Conservation (phyloP, 768 basidiomycete species). For the Hericium rajendrae region DNA sequence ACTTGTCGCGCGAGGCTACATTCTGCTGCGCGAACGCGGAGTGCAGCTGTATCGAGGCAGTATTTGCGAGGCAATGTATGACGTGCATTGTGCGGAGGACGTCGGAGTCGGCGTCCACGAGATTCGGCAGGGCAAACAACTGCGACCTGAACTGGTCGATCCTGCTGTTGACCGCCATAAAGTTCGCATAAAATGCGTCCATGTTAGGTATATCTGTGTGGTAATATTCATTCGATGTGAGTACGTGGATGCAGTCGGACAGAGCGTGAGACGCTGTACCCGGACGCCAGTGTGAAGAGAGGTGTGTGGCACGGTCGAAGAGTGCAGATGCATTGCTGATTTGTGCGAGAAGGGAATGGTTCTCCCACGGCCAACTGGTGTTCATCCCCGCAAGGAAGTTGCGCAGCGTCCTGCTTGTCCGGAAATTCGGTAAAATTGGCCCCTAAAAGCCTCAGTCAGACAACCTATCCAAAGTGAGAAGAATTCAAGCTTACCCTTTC, state of each 20-base stretch:
- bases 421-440: constrained; percentile 31
- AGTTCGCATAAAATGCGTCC: constrained; percentile 14
- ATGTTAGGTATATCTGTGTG: constrained; percentile 6
- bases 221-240: neutral
- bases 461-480: constrained; percentile 21
- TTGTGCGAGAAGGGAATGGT: constrained; percentile 31
- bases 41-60: constrained; percentile 23
- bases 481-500: neutral
- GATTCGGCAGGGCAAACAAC: constrained; percentile 13
- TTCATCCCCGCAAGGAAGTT: constrained; percentile 34
- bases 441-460: constrained; percentile 26
- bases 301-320: constrained; percentile 46
- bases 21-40: constrained; percentile 13
- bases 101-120: constrained; percentile 5
- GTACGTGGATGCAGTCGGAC: neutral
- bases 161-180: constrained; percentile 19
- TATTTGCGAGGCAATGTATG: constrained; percentile 18
- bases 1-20: constrained; percentile 10
- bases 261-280: constrained; percentile 13
- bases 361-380: constrained; percentile 24
- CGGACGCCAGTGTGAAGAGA: constrained; percentile 31
- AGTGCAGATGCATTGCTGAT: constrained; percentile 47
- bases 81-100: constrained; percentile 16
- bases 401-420: constrained; percentile 38
- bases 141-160: constrained; percentile 20